Conservation (phyloP, 352 stramenopile genomes). For the Globisporangium megalacanthum region DNA sequence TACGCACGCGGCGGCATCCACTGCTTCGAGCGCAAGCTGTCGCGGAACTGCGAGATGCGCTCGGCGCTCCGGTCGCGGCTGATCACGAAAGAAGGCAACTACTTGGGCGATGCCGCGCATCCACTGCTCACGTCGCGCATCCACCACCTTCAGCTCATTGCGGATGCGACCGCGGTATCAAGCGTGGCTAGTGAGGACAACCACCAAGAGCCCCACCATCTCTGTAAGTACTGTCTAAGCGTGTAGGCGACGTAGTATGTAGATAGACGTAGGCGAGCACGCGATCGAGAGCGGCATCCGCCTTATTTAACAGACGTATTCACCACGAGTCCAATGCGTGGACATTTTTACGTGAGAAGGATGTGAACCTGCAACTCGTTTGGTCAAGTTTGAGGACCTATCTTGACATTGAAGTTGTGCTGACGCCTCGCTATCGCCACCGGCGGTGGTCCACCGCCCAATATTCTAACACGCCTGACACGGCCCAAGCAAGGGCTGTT, state of each 20-base stretch:
- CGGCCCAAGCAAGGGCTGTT: too few relatives aligned
- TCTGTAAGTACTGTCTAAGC: background rate
- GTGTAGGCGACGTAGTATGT: background rate
- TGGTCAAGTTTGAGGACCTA: too few relatives aligned
- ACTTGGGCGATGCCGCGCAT: slow-evolving; percentile 73
- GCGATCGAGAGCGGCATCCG: background rate
- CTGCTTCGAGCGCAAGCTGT: slow-evolving; percentile 73
- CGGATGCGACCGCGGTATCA: slow-evolving; percentile 5
- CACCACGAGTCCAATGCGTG: too few relatives aligned
- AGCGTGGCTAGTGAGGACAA: background rate
- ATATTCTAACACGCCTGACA: too few relatives aligned
- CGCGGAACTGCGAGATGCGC: slow-evolving; percentile 67
- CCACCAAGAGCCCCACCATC: background rate
- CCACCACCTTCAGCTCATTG: slow-evolving; percentile 51
- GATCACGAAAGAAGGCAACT: slow-evolving; percentile 79
- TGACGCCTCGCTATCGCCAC: too few relatives aligned
- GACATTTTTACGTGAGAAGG: too few relatives aligned
- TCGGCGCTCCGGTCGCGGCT: slow-evolving; percentile 48
- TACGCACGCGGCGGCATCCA: slow-evolving; percentile 63
- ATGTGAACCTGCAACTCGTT: too few relatives aligned
- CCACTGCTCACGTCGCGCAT: slow-evolving; percentile 73
- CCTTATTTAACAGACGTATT: background rate
- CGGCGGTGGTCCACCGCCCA: too few relatives aligned
- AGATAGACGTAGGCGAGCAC: background rate
- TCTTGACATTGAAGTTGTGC: too few relatives aligned